Evolutionary conservation across 805 yeast genomes (phyloP).

Genomic region (Ogataea degrootiae): DNA sequence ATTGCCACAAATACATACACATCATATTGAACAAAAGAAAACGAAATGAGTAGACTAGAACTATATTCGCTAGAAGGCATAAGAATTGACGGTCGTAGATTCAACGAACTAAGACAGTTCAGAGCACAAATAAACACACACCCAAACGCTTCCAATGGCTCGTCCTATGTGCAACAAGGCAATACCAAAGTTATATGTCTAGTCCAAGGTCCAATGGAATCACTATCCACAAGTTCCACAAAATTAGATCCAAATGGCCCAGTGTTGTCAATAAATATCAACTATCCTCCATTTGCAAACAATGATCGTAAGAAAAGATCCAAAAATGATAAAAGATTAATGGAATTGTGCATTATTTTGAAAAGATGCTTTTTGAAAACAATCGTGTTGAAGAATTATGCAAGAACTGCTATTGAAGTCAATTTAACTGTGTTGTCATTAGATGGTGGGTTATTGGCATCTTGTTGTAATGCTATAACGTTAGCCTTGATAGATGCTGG

Average conservation of each 20-base stretch:
- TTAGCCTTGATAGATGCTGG: constrained; percentile 94
- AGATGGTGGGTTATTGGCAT: constrained; percentile 84
- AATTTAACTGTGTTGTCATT: constrained; percentile 75
- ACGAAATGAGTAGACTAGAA: constrained; percentile 48
- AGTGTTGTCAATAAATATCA: constrained; percentile 56
- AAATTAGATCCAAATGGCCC: constrained; percentile 50
- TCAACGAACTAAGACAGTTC: constrained; percentile 86
- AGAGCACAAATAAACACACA: constrained; percentile 83
- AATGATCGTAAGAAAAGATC: constrained; percentile 64
- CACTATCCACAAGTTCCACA: constrained; percentile 48
- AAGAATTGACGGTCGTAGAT: constrained; percentile 88
- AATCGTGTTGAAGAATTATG: constrained; percentile 67
- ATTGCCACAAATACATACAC: neutral
- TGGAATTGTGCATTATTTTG: constrained; percentile 62
- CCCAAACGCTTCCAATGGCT: constrained; percentile 84
- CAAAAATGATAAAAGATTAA: constrained; percentile 64
- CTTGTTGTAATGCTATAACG: constrained; percentile 80
- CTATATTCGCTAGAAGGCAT: constrained; percentile 94
- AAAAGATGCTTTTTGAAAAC: constrained; percentile 72
- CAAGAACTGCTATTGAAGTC: constrained; percentile 77
- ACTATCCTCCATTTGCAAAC: constrained; percentile 77
- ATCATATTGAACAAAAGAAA: neutral
- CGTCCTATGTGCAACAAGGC: constrained; percentile 89
- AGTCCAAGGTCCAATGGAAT: constrained; percentile 90
- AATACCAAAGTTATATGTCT: constrained; percentile 82